Evolutionary conservation across 164 flowering plant species (phyloP).

Genomic region (Taxillus chinensis): DNA sequence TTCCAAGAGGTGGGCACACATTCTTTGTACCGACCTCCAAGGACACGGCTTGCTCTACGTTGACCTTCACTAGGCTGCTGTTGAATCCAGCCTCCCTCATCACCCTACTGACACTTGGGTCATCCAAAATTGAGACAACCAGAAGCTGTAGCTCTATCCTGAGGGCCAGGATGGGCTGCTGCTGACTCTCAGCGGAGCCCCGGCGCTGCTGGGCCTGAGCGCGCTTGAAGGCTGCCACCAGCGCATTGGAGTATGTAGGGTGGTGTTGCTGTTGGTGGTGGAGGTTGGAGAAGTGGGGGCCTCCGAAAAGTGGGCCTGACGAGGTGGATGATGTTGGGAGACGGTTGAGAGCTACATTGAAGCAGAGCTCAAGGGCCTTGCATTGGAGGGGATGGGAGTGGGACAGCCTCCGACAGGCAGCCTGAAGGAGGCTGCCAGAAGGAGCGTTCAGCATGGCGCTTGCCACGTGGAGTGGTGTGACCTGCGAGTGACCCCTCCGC

Average conservation of each 20-base stretch:
- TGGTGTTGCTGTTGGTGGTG: conserved; percentile 13
- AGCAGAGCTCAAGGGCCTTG: conserved; percentile 92
- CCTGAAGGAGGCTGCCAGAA: conserved; percentile 59
- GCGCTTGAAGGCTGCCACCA: conserved; percentile 93
- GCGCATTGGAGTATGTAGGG: conserved; percentile 85
- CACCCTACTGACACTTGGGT: conserved; percentile 96
- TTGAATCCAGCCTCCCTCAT: conserved; percentile 98
- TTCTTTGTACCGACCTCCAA: conserved; percentile 23
- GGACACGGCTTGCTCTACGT: conserved; percentile 75
- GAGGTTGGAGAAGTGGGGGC: conserved; percentile 14
- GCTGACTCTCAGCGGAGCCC: conserved; percentile 84
- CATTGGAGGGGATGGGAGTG: conserved; percentile 95
- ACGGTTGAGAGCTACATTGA: conserved; percentile 95
- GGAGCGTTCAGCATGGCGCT: conserved; percentile 67
- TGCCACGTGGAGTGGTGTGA: conserved; percentile 96
- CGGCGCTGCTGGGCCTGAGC: conserved; percentile 97
- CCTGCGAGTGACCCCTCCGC: conserved; percentile 88
- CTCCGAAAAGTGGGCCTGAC: conserved; percentile 44
- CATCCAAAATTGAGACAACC: conserved; percentile 80
- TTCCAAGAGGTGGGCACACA: conserved; percentile 16
- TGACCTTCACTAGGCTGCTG: conserved; percentile 81
- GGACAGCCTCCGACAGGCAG: conserved; percentile 70
- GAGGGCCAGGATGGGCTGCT: conserved; percentile 79
- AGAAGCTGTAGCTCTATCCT: conserved; percentile 91
- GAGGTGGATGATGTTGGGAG: conserved; percentile 55